Percentiles rank a stretch among this genome's conserved stretches.
Conservation (phyloP, 371 early-diverging fungal genomes). For the Saksenaea oblongispora region DNA sequence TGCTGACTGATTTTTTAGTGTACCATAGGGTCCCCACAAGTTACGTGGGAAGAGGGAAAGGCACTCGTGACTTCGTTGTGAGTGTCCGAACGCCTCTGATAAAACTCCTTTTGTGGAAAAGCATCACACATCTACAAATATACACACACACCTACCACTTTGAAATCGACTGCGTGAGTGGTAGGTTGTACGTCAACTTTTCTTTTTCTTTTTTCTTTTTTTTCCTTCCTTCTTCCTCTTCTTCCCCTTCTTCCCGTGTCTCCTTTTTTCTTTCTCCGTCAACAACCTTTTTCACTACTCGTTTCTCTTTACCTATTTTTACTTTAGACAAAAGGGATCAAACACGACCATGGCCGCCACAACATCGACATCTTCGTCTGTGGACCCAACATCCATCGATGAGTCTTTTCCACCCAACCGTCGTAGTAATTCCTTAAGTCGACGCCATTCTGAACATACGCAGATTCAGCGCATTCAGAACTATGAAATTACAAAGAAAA, state of each 20-base stretch:
- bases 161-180: no score
- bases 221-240: neutral
- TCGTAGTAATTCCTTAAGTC: conserved; percentile 8
- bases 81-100: no score
- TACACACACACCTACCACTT: no score
- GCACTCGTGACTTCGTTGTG: no score
- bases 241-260: conserved; percentile 1
- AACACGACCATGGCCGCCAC: no score
- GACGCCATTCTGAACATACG: conserved; percentile 38
- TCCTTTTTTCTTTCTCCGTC: conserved; percentile 6
- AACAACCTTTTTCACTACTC: conserved; percentile 4
- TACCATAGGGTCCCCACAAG: no score
- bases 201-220: neutral
- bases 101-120: no score
- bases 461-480: conserved; percentile 39
- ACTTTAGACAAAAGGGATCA: no score
- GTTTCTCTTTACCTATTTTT: no score
- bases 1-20: no score
- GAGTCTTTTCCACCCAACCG: conserved; percentile 5
- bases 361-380: neutral
- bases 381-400: neutral
- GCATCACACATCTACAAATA: no score
- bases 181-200: neutral
- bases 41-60: no score
- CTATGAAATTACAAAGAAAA: conserved; percentile 64